Evolutionary conservation across 2,329 filamentous ascomycete species (phyloP).

Genomic region (Curvularia eragrostidis): DNA sequence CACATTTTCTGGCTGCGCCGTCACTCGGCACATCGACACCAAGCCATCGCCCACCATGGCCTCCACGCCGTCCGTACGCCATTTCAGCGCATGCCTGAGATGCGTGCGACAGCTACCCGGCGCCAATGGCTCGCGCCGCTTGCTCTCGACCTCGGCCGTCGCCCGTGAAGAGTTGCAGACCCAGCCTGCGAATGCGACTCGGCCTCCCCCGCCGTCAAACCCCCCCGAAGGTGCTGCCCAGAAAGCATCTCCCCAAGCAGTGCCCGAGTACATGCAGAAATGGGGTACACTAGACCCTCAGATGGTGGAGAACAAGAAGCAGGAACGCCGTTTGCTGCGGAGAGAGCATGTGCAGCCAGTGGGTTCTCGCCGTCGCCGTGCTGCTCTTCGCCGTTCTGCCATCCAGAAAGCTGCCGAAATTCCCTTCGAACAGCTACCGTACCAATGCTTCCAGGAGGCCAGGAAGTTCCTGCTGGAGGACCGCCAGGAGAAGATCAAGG

Average conservation of each 20-base stretch:
- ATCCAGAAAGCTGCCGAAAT: conserved; percentile 67
- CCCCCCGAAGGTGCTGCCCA: conserved; percentile 19
- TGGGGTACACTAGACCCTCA: conserved; percentile 46
- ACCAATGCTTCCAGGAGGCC: conserved; percentile 97
- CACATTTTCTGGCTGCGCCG: conserved; percentile 30
- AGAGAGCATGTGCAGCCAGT: conserved; percentile 71
- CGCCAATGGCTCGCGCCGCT: conserved; percentile 47
- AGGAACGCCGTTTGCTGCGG: conserved; percentile 73
- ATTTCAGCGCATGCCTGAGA: conserved; percentile 44
- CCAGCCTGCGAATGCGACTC: conserved; percentile 27
- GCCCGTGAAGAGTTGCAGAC: conserved; percentile 54
- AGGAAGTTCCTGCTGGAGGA: conserved; percentile 81
- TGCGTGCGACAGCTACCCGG: conserved; percentile 43
- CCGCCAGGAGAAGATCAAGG: conserved; percentile 77
- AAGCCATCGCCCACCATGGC: conserved; percentile 39
- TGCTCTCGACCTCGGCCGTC: conserved; percentile 57
- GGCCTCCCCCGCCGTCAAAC: conserved; percentile 29
- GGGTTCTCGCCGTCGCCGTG: conserved; percentile 82
- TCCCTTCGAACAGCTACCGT: conserved; percentile 92
- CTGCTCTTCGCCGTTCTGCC: conserved; percentile 46
- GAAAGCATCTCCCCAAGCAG: conserved; percentile 17
- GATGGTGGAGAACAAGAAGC: conserved; percentile 49
- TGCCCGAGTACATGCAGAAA: conserved; percentile 46
- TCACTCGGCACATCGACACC: conserved; percentile 11
- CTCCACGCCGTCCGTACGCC: conserved; percentile 44